These are phyloP conservation scores for Zymoseptoria pseudotritici DNA, from an alignment of 2,329 filamentous ascomycete species.

Conservation along the genomic window DNA sequence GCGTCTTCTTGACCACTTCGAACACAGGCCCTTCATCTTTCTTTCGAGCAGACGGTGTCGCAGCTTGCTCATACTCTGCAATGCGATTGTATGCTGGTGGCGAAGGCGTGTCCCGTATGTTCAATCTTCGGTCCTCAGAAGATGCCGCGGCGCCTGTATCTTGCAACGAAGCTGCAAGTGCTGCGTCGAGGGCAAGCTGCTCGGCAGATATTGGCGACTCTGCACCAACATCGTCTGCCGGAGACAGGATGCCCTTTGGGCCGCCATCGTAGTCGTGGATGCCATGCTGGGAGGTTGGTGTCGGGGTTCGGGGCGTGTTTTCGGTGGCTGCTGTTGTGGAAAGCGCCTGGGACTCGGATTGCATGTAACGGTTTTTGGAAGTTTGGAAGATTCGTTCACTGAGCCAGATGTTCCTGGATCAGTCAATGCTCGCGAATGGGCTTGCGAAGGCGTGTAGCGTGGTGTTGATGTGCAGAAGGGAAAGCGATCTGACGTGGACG, in stretches of 20 bases:
- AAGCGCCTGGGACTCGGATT: conserved; percentile 50
- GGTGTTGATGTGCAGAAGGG: conserved; percentile 2
- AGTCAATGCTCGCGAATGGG: conserved; percentile 34
- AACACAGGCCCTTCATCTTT: conserved; percentile 41
- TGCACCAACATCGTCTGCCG: conserved; percentile 30
- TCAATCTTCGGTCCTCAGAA: conserved; percentile 21
- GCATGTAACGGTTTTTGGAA: conserved; percentile 53
- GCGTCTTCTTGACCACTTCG: conserved; percentile 44
- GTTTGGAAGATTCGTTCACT: conserved; percentile 37
- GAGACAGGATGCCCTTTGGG: conserved; percentile 37
- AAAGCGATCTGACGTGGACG: neutral
- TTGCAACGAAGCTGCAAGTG: conserved; percentile 23
- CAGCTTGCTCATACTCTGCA: conserved; percentile 47
- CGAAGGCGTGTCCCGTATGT: conserved; percentile 22
- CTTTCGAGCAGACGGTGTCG: conserved; percentile 32
- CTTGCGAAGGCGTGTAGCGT: conserved; percentile 7
- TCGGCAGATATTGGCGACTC: conserved; percentile 15
- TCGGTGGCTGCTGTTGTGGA: conserved; percentile 39
- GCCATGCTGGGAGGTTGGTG: conserved; percentile 53
- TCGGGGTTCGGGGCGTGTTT: conserved; percentile 31
- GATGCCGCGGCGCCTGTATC: conserved; percentile 9
- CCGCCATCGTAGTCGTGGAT: conserved; percentile 35
- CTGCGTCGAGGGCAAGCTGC: conserved; percentile 21
- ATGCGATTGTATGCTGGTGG: conserved; percentile 45
- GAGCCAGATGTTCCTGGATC: conserved; percentile 48